phyloP scores from a whole-genome alignment of 1,139 yeast genomes.

The Suhomyces terraborum region DNA sequence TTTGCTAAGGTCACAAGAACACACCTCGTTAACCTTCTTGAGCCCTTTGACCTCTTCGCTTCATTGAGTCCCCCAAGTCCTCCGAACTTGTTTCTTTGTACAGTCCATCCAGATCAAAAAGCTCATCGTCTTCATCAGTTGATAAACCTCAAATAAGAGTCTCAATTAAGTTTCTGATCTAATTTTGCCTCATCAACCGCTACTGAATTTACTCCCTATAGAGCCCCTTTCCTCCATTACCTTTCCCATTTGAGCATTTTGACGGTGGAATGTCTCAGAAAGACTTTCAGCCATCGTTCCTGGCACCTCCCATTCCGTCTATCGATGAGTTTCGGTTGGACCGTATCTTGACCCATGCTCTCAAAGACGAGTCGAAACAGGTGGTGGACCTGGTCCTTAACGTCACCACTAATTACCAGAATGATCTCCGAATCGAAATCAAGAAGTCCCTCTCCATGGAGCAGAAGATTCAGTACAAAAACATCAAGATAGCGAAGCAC shows the following conservation, averaged over 20 bases:
- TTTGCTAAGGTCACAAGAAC: too few species aligned
- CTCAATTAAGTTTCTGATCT: too few species aligned
- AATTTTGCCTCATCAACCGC: too few species aligned
- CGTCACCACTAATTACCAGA: slow-evolving; percentile 40
- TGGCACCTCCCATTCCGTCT: slow-evolving; percentile 29
- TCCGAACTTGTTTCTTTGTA: too few species aligned
- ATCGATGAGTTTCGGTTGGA: slow-evolving; percentile 43
- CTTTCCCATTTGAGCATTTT: not conserved
- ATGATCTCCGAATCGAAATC: slow-evolving; percentile 43
- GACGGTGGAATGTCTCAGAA: slow-evolving; percentile 8
- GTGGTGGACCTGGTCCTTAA: slow-evolving; percentile 35
- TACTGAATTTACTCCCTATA: not conserved
- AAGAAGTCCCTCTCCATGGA: slow-evolving; percentile 38
- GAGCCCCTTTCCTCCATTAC: not conserved
- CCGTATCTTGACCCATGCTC: slow-evolving; percentile 34
- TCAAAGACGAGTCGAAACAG: slow-evolving; percentile 35
- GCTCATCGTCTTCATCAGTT: too few species aligned
- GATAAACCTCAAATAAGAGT: too few species aligned
- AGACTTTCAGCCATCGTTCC: slow-evolving; percentile 21
- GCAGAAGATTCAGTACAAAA: slow-evolving; percentile 41
- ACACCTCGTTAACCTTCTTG: too few species aligned
- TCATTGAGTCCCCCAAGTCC: too few species aligned
- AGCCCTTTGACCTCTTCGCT: too few species aligned
- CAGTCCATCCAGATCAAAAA: too few species aligned
- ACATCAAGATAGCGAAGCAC: slow-evolving; percentile 34